A percentile compares a stretch with the other conserved stretches of the same genome.
These are phyloP conservation scores for Xylaria sp. DNA, from an alignment of 2,329 filamentous ascomycete species.

Conservation along the genomic window DNA sequence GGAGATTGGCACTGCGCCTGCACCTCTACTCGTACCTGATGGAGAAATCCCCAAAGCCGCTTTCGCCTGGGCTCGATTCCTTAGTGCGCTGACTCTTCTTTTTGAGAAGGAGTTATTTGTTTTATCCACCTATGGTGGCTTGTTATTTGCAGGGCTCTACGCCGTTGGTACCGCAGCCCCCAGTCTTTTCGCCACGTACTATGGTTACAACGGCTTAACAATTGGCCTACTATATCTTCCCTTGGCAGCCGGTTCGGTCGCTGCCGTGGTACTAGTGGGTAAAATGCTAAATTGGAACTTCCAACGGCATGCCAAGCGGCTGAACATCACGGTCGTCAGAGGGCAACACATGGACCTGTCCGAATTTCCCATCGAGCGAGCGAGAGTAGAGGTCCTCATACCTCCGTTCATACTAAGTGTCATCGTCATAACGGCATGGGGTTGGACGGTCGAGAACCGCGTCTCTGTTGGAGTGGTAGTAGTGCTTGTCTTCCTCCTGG, in stretches of 20 bases:
- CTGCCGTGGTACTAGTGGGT: slow-evolving; percentile 63
- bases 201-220: slow-evolving; percentile 60
- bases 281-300: slow-evolving; percentile 54
- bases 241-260: slow-evolving; percentile 61
- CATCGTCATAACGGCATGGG: slow-evolving; percentile 64
- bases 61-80: slow-evolving; percentile 49
- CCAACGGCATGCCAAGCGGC: slow-evolving; percentile 37
- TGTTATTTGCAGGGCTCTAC: slow-evolving; percentile 67
- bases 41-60: slow-evolving; percentile 1
- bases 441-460: slow-evolving; percentile 65
- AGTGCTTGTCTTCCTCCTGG: slow-evolving; percentile 66
- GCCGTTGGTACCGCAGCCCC: slow-evolving; percentile 63
- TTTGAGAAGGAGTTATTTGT: slow-evolving; percentile 67
- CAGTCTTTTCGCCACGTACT: slow-evolving; percentile 61
- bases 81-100: slow-evolving; percentile 64
- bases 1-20: slow-evolving; percentile 5
- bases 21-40: background rate
- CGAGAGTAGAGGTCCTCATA: slow-evolving; percentile 39
- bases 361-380: slow-evolving; percentile 40
- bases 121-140: slow-evolving; percentile 61
- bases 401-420: slow-evolving; percentile 64
- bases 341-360: slow-evolving; percentile 38
- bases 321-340: slow-evolving; percentile 33
- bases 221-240: slow-evolving; percentile 65
- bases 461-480: slow-evolving; percentile 63